Conservation (phyloP, 1,284 basidiomycete genomes). For the Trichosporon asahii region DNA sequence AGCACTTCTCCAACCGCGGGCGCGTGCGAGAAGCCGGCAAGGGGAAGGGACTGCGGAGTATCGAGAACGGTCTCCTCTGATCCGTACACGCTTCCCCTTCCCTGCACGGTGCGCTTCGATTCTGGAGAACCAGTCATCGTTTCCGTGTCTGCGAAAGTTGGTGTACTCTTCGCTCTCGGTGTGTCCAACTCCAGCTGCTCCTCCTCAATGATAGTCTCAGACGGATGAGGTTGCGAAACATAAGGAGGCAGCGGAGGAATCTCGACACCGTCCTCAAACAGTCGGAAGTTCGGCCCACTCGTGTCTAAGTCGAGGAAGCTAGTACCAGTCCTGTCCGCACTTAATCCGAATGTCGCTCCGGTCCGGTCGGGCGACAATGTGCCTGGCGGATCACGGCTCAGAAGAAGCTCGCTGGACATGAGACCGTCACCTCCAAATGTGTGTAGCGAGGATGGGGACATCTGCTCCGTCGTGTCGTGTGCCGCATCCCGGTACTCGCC, state of each 20-base stretch:
- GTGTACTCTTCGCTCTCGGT: not conserved
- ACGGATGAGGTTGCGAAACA: not conserved
- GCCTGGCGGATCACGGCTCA: not conserved
- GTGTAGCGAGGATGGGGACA: slow-evolving; percentile 1
- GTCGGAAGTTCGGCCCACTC: not conserved
- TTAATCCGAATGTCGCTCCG: not conserved
- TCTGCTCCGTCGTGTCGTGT: not conserved
- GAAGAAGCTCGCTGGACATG: slow-evolving; percentile 13
- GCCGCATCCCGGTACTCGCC: not conserved
- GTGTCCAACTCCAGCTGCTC: not conserved
- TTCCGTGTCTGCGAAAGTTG: not conserved
- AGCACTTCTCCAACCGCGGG: not conserved
- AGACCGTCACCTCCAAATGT: slow-evolving; percentile 18
- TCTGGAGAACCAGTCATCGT: not conserved
- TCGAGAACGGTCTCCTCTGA: slow-evolving; percentile 18
- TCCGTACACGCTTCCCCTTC: not conserved
- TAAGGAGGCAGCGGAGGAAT: not conserved
- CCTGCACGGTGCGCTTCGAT: slow-evolving; percentile 3
- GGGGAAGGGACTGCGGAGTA: slow-evolving; percentile 16
- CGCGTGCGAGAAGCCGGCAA: not conserved
- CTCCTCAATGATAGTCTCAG: not conserved
- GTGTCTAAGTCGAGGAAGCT: not conserved
- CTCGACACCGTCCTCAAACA: not conserved
- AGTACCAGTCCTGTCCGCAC: not conserved
- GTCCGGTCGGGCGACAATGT: not conserved